Percentiles rank a stretch among this genome's conserved stretches.
Evolutionary conservation across 1,284 basidiomycete species (phyloP).

Genomic region (Vanrija pseudolonga): DNA sequence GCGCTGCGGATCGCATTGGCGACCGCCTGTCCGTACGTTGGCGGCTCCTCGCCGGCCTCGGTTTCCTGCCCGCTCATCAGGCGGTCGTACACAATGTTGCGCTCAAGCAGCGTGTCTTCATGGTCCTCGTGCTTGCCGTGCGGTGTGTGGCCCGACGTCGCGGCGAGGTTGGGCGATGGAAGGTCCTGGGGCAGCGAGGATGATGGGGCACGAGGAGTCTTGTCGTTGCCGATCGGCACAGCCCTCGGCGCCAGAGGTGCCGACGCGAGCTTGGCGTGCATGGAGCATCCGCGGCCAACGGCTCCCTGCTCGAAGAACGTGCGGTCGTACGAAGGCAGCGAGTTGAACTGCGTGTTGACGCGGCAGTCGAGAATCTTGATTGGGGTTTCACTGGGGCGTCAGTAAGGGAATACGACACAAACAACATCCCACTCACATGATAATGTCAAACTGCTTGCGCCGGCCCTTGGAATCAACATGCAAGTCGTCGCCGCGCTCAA

Average conservation of each 20-base stretch:
- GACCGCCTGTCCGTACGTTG: constrained; percentile 56
- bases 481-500: constrained; percentile 72
- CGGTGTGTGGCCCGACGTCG: background rate
- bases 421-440: constrained; percentile 54
- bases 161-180: background rate
- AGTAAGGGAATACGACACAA: background rate
- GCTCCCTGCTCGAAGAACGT: constrained; percentile 4
- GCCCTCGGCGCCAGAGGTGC: background rate
- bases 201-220: constrained; percentile 1
- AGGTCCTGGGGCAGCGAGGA: background rate
- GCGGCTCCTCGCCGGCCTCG: constrained; percentile 62
- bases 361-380: constrained; percentile 57
- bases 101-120: constrained; percentile 45
- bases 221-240: background rate
- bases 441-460: constrained; percentile 80
- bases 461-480: constrained; percentile 65
- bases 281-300: constrained; percentile 24
- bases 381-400: constrained; percentile 43
- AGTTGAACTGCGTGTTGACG: constrained; percentile 71
- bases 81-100: constrained; percentile 52
- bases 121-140: constrained; percentile 8
- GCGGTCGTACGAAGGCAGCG: constrained; percentile 58
- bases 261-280: constrained; percentile 25
- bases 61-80: constrained; percentile 63
- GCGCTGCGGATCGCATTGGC: constrained; percentile 21